phyloP scores from a whole-genome alignment of 805 yeast genomes.

The Wickerhamomyces strasburgensis region DNA sequence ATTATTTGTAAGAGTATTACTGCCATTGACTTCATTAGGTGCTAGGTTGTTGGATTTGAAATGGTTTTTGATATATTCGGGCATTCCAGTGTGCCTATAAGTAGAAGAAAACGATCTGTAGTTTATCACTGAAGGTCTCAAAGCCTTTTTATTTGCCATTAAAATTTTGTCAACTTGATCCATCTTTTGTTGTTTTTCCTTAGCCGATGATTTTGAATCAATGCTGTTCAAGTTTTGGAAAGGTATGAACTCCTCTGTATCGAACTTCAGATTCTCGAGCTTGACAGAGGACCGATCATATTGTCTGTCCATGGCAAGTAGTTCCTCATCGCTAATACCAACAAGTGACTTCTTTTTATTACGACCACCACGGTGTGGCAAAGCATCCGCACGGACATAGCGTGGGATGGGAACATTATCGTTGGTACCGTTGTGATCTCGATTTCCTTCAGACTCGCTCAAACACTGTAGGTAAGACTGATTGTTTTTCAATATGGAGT shows the following conservation, averaged over 20 bases:
- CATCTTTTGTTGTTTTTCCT: slow-evolving; percentile 3
- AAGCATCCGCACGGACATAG: slow-evolving; percentile 3
- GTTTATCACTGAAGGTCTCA: slow-evolving; percentile 9
- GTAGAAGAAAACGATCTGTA: slow-evolving; percentile 17
- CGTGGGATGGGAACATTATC: slow-evolving; percentile 1
- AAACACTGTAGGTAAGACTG: background rate
- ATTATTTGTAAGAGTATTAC: background rate
- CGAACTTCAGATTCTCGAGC: slow-evolving; percentile 19
- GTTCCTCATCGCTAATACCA: slow-evolving; percentile 23
- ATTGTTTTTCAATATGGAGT: slow-evolving; percentile 20
- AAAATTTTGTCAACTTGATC: background rate
- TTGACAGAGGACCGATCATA: slow-evolving; percentile 13
- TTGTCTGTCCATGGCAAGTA: slow-evolving; percentile 23
- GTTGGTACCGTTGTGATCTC: background rate
- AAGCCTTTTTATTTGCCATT: slow-evolving; percentile 4
- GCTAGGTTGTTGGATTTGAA: background rate
- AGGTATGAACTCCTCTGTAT: slow-evolving; percentile 23
- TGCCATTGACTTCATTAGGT: background rate
- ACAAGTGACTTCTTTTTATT: slow-evolving; percentile 23
- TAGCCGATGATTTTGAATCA: background rate
- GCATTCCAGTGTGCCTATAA: slow-evolving; percentile 18
- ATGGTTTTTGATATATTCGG: slow-evolving; percentile 9
- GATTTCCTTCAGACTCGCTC: background rate
- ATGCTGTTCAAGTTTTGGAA: slow-evolving; percentile 1
- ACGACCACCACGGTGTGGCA: background rate